phyloP scores from a whole-genome alignment of 73 alveolate genomes.

The Uronychia setigera region DNA sequence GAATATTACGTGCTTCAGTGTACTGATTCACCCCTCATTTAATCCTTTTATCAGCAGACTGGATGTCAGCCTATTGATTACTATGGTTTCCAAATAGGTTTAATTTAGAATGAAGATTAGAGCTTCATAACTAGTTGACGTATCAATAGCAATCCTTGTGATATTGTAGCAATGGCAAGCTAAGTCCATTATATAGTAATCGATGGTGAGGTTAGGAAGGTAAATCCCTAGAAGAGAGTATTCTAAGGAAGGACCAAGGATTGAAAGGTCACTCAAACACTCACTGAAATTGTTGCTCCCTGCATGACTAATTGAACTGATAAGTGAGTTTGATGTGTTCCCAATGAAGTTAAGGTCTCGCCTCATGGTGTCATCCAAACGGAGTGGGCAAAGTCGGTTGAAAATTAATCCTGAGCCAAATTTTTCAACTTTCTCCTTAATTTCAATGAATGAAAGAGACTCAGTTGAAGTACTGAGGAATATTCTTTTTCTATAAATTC shows the following conservation, averaged over 20 bases:
- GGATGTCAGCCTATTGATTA: not conserved
- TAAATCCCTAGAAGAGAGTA: not conserved
- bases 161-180: not conserved
- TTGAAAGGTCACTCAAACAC: too few species aligned
- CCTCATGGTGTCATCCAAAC: not conserved
- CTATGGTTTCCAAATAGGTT: not conserved
- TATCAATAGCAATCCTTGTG: not conserved
- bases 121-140: not conserved
- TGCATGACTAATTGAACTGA: not conserved
- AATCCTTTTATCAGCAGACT: not conserved
- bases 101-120: not conserved
- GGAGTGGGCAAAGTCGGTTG: not conserved
- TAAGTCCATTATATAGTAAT: not conserved
- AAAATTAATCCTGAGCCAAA: not conserved
- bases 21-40: too few species aligned
- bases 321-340: not conserved
- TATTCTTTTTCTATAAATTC: not conserved
- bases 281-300: not conserved
- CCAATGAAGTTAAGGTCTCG: not conserved
- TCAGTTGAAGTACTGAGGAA: not conserved
- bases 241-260: too few species aligned
- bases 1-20: too few species aligned
- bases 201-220: not conserved
- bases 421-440: not conserved
- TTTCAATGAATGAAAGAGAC: not conserved